These are phyloP conservation scores for Mycena crocata DNA, from an alignment of 768 basidiomycete genomes.

Conservation along the genomic window DNA sequence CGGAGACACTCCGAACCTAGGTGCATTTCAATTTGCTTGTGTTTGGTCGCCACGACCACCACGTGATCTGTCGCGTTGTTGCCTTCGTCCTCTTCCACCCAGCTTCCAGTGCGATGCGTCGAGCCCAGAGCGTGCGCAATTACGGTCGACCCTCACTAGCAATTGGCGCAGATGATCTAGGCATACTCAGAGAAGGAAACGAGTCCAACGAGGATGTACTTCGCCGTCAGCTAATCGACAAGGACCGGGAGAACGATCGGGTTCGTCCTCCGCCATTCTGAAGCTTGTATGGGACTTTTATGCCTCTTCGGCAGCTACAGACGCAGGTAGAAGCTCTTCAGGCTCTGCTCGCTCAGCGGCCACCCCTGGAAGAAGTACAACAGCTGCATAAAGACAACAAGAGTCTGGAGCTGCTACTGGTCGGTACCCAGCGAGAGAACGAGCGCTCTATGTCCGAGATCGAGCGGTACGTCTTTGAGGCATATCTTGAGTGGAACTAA, in stretches of 20 bases:
- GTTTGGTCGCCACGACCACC: not conserved
- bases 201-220: conserved; percentile 72
- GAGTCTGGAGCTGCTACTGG: conserved; percentile 78
- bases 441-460: conserved; percentile 86
- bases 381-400: conserved; percentile 78
- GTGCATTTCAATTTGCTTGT: too few relatives aligned
- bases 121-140: conserved; percentile 72
- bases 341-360: conserved; percentile 72
- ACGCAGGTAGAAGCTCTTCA: conserved; percentile 73
- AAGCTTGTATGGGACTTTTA: not conserved
- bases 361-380: conserved; percentile 75
- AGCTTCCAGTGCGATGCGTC: conserved; percentile 58
- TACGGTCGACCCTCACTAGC: conserved; percentile 64
- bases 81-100: not conserved
- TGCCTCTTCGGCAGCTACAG: conserved; percentile 59
- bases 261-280: conserved; percentile 46
- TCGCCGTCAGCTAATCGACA: conserved; percentile 72
- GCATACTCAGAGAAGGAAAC: conserved; percentile 66
- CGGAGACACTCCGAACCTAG: too few relatives aligned
- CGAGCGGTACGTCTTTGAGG: conserved; percentile 64
- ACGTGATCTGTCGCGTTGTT: conserved; percentile 22
- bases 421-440: conserved; percentile 88
- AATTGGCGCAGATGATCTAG: conserved; percentile 67
- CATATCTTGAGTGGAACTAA: not conserved
- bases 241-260: conserved; percentile 78